Base-by-base conservation (phyloP, 768 basidiomycete species). In the Rubroboletus pulcherrimus region DNA sequence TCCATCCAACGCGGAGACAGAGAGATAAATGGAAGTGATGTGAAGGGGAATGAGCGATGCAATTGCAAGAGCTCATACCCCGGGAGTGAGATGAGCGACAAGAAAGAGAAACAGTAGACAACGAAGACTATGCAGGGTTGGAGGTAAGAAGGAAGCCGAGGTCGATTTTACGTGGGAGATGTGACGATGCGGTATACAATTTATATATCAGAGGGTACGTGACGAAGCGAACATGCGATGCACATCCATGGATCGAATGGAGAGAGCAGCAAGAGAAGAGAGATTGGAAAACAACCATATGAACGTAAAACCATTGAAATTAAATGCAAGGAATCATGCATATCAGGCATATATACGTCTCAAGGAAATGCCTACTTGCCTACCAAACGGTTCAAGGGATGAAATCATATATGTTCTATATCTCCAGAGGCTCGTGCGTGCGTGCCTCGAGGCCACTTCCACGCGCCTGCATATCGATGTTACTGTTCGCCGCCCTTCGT, bases 341-440 rank as follows among this genome's bases (percentile, higher is more conserved):
- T 59, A 66, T 58, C 67, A 58, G 57, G 59, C 59, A 58, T 56
- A 64, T 50, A 70, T 62, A 66, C 53, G 58, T 52, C 54, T 65
- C 47, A 19, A 47, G 19, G 49, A 58, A 51, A 56, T 53, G 46
- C 58, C 65, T 60, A 59, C 62, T 57, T 56, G 60, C 62, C 57
- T 60, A 60, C 54, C 47, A 57, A 59, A 48, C 26, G 17, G 35
- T 40, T 51, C 42, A 31, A 37, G 24, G 35, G 41, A 42, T 35
- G 51, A 38, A 43, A 40, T 38, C 45, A 12, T 24, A 24, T 30
- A 38, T 41, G 47, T 73, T 73, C 62, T 77, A 91, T 79, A 92
- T 85, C 72, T 93, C 91, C 75, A 92, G 72, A 39, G 89, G 89
- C 77, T 93, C 89, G 75, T 91, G 87, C 59, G 89, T 89, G 73